Base-by-base conservation (phyloP, 2,329 filamentous ascomycete species). In the Claviceps purpurea region DNA sequence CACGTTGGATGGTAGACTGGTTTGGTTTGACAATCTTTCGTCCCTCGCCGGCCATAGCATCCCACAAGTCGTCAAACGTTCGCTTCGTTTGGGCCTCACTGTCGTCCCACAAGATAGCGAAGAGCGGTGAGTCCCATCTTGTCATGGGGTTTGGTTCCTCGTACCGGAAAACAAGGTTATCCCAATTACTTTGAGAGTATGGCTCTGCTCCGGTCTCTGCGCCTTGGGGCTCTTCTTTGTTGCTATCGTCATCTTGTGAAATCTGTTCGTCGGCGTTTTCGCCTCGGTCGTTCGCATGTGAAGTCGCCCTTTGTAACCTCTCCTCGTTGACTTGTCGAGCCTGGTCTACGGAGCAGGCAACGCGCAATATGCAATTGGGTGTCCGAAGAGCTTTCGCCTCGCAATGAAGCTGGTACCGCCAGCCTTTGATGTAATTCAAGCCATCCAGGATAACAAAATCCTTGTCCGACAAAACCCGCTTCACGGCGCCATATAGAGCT, bases 391-490 rank as follows among this genome's bases (percentile, higher is more conserved):
- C 87, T 68, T 93, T 93, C 40, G 87, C 81, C 68, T 93, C 87
- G 70, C 87, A 91, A 66, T 84, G 85, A 22, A 94, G 73, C 72
- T 94, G 87, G 65, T 94, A 94, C 48, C 88, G 77, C 79, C 87
- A 93, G 40, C 87, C 88, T 67, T 93, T 93, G 70, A 94, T 94
- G 68, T 93, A 94, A 68, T 93, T 93, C 55, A 87, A 71, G 1
- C 83, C 82, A 64, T 94, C 87, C 16, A 89, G 78, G 47, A 94
- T 79, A 50, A 93, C 85, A 53, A 94, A 81, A 61, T 88, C 84
- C 60, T 81, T 80, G 52, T 81, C 77, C 55, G 78, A 81, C 34
- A 94, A 74, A 48, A 82, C 77, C 44, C 87, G 77, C 73, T 91
- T 91, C 46, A 91, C 84, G 55, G 87, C 86, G 55, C 78, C 87